Evolutionary conservation across 148 eudicot genomes (phyloP).

Genomic region (Pharnaceum exiguum): DNA sequence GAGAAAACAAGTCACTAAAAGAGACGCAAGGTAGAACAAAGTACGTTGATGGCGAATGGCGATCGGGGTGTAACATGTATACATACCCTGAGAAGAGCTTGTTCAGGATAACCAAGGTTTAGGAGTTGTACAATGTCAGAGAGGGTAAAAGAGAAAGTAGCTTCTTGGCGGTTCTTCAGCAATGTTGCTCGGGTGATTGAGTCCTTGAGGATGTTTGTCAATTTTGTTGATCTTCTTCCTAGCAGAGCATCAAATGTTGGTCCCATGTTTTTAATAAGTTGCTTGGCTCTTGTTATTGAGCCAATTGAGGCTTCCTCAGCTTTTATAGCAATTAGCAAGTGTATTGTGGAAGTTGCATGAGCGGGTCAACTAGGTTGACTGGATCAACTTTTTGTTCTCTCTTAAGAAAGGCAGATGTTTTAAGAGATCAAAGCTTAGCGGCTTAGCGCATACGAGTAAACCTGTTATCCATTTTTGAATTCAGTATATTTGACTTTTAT

Average conservation of each 20-base stretch:
- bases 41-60: not conserved
- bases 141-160: conserved; percentile 32
- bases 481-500: too few relatives aligned
- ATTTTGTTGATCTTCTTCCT: conserved; percentile 22
- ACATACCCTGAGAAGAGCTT: conserved; percentile 61
- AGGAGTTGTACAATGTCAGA: conserved; percentile 67
- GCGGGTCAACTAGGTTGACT: too few relatives aligned
- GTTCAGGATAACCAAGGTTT: conserved; percentile 41
- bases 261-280: conserved; percentile 16
- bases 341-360: too few relatives aligned
- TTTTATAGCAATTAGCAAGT: too few relatives aligned
- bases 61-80: not conserved
- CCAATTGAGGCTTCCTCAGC: not conserved
- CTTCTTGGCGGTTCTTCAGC: conserved; percentile 48
- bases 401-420: too few relatives aligned
- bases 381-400: too few relatives aligned
- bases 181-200: conserved; percentile 36
- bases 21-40: not conserved
- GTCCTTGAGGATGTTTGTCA: conserved; percentile 4
- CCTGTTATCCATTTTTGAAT: too few relatives aligned
- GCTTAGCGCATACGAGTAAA: too few relatives aligned
- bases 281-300: not conserved
- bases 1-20: not conserved
- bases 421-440: too few relatives aligned
- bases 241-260: conserved; percentile 15